These are phyloP conservation scores for Colletotrichum sp. DNA, from an alignment of 2,329 filamentous ascomycete genomes.

Conservation along the genomic window DNA sequence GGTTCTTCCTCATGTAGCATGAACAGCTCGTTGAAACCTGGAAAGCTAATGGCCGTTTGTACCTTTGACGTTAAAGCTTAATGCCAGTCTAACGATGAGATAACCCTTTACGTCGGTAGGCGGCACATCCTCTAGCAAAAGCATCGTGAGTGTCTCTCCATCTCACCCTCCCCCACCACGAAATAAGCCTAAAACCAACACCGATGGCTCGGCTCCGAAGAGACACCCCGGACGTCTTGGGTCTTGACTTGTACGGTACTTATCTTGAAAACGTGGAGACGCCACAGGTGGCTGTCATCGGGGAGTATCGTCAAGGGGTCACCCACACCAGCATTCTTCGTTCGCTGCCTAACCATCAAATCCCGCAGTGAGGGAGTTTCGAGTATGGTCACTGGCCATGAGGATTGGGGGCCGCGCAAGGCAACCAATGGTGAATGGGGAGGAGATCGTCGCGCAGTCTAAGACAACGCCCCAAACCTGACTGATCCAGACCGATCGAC, in stretches of 20 bases:
- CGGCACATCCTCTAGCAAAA: not conserved
- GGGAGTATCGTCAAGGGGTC: not conserved
- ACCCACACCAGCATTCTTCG: not conserved
- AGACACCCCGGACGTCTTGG: not conserved
- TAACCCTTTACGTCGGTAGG: not conserved
- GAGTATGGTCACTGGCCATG: not conserved
- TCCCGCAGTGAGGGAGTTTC: not conserved
- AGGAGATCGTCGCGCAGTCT: not conserved
- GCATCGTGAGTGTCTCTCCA: not conserved
- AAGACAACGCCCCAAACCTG: not conserved
- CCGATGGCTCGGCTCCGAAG: not conserved
- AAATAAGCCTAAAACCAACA: not conserved
- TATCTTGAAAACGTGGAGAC: not conserved
- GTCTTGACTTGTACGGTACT: not conserved
- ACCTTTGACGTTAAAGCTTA: not conserved
- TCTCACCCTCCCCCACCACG: not conserved
- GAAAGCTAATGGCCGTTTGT: not conserved
- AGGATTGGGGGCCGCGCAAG: not conserved
- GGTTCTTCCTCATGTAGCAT: not conserved
- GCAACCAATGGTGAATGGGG: not conserved
- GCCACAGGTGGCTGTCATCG: not conserved
- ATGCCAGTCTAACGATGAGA: not conserved
- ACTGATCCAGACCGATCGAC: not conserved
- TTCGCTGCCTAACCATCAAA: not conserved
- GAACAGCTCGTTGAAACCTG: not conserved